Conservation (phyloP, 2,329 filamentous ascomycete genomes). For the Lasiodiplodia sp. region DNA sequence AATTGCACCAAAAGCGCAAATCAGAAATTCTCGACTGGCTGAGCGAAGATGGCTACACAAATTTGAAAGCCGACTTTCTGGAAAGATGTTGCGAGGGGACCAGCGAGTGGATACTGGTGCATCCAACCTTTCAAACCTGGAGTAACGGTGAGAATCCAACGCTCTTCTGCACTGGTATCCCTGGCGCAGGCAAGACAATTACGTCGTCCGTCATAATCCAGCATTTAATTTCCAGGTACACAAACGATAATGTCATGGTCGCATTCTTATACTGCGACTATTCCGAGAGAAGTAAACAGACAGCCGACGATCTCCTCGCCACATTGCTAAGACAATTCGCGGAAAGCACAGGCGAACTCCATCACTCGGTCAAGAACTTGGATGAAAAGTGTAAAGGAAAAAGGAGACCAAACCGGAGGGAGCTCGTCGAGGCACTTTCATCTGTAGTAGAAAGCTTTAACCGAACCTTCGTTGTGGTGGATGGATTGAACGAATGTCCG, state of each 20-base stretch:
- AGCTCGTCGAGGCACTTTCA: not conserved
- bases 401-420: not conserved
- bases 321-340: not conserved
- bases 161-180: not conserved
- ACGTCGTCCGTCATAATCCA: not conserved
- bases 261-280: not conserved
- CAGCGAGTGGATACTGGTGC: not conserved
- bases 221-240: not conserved
- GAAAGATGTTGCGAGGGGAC: not conserved
- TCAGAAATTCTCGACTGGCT: not conserved
- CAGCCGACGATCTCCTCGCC: not conserved
- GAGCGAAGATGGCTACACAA: not conserved
- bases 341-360: not conserved
- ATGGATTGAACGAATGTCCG: not conserved
- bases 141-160: not conserved
- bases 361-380: not conserved
- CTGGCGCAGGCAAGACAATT: not conserved
- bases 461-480: not conserved
- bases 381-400: not conserved
- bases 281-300: not conserved
- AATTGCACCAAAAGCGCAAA: not conserved
- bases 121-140: not conserved
- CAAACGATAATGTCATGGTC: not conserved
- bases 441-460: not conserved
- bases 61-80: not conserved